Base-by-base conservation (phyloP, 805 yeast species). In the Starmerella davenportii region DNA sequence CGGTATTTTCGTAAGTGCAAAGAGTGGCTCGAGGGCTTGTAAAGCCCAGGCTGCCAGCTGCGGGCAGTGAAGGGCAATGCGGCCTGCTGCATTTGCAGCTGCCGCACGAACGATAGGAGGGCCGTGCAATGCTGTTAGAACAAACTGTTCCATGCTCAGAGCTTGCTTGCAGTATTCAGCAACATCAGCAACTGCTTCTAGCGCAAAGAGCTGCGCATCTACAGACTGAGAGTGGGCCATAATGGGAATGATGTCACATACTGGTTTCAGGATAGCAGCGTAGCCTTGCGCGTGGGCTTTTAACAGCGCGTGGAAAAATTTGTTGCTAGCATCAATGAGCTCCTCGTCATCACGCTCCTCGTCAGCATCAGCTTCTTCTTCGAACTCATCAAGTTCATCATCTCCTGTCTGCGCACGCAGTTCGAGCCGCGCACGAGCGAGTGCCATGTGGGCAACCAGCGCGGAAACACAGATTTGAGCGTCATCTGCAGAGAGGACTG, bases 331-430 rank as follows among this genome's bases (percentile, higher is more conserved):
- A 50, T 82, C 92, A 37, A 84, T 60, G 34, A 90, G 62, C 53
- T 85, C 95, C 53, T 84, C 95, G 56, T 90, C 96, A 1, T 90
- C 76, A 49, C 66, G 72, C 50, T 79, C 93, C 42, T 71, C 76
- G 40, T 85, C 95, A 40, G 76, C 84, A 39, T 73, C 79, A 42
- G 78, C 93, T 4, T 75, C 64, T 34, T 81, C 95, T 59, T 82
- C 95, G 42, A 78, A 77, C 56, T 76, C 84, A 50, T 80, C 93
- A 53, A 81, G 93, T 46, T 39, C 45, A 18, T 35, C 44, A 27
- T 43, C 43, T 18, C 48, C 58, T 38, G 80, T 82, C 45, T 90
- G 76, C 27, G 66, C 69, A 51, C 71, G 73, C 37, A 7, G 43
- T 18, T 49, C 58, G 38, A 80, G 84, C 45, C 92, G 76, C 27